phyloP scores from a whole-genome alignment of 352 stramenopile species.

The Phytopythium chamaehyphon region DNA sequence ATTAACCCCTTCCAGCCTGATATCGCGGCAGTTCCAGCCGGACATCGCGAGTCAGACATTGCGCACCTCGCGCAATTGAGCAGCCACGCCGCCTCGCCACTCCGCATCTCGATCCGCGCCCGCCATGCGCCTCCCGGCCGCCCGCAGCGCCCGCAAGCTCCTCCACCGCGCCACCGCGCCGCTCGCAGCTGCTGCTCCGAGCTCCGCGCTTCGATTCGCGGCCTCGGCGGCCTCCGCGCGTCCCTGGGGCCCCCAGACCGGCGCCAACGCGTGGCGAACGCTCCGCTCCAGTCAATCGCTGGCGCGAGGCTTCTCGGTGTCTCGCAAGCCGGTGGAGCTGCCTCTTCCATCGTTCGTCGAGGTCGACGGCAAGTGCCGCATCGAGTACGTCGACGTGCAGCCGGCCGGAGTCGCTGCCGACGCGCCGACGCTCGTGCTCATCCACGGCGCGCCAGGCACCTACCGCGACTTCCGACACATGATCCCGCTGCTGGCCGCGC shows the following conservation, averaged over 20 bases:
- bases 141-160: neutral
- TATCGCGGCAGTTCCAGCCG: neutral
- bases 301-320: neutral
- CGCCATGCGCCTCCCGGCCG: neutral
- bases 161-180: neutral
- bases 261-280: neutral
- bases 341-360: slow-evolving; percentile 21
- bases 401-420: slow-evolving; percentile 7
- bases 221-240: neutral
- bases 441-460: slow-evolving; percentile 60
- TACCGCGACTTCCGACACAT: slow-evolving; percentile 66
- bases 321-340: slow-evolving; percentile 13
- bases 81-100: too few species aligned
- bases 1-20: neutral
- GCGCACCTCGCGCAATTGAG: neutral
- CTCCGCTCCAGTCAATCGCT: neutral
- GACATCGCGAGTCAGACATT: neutral
- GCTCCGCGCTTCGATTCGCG: neutral
- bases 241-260: neutral
- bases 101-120: neutral
- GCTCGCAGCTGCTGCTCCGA: neutral
- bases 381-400: slow-evolving; percentile 39
- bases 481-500: slow-evolving; percentile 39
- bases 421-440: slow-evolving; percentile 41
- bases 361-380: slow-evolving; percentile 35